Evolutionary conservation across 192 early-diverging fungal species (phyloP).

Genomic region (Dissophora globulifera): DNA sequence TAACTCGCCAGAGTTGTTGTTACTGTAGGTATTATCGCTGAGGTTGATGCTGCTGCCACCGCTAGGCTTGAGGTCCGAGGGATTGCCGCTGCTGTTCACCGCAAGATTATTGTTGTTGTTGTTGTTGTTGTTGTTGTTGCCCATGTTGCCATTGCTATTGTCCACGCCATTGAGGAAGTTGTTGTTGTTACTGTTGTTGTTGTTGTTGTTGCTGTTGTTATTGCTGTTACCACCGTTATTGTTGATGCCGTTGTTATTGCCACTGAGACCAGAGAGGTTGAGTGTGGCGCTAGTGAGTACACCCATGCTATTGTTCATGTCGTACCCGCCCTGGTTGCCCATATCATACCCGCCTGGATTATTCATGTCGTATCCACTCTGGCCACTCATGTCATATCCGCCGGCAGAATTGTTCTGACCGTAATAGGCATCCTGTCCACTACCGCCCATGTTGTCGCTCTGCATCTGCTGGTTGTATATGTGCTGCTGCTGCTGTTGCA

Average conservation of each 20-base stretch:
- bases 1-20: slow-evolving; percentile 9
- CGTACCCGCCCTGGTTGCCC: slow-evolving; percentile 1
- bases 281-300: slow-evolving; percentile 3
- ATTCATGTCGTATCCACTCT: too few relatives aligned
- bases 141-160: not conserved
- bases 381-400: too few relatives aligned
- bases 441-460: not conserved
- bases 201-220: slow-evolving; percentile 2
- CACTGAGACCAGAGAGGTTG: not conserved
- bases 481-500: slow-evolving; percentile 2
- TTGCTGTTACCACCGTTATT: not conserved
- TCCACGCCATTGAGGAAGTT: slow-evolving; percentile 2
- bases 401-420: too few relatives aligned
- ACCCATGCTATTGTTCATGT: too few relatives aligned
- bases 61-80: too few relatives aligned
- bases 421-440: not conserved
- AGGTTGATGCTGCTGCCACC: not conserved
- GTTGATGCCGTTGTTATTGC: slow-evolving; percentile 15
- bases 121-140: slow-evolving; percentile 1
- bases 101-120: too few relatives aligned
- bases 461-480: slow-evolving; percentile 1
- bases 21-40: slow-evolving; percentile 1
- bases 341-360: not conserved
- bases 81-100: too few relatives aligned
- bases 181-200: not conserved